Percentiles rank a stretch among this genome's conserved stretches.
Conservation (phyloP, 208 protist species). For the Angomonas ambiguus region DNA sequence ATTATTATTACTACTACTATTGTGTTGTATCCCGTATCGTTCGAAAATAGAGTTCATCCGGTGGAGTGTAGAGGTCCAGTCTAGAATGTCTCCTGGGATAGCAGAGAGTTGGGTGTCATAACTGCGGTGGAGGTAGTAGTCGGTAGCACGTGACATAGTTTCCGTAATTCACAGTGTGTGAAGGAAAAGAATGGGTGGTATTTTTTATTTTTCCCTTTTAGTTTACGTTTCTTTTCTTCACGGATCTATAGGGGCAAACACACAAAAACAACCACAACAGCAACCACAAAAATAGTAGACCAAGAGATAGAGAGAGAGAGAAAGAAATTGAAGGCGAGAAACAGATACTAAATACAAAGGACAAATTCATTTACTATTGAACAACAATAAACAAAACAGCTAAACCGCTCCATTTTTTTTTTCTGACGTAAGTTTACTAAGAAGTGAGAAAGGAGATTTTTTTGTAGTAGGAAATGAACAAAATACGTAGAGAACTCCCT, state of each 20-base stretch:
- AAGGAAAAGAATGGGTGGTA: conserved; percentile 25
- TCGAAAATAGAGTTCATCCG: conserved; percentile 2
- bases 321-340: conserved; percentile 9
- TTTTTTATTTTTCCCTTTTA: conserved; percentile 11
- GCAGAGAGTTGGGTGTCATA: conserved; percentile 77
- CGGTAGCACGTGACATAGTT: too few relatives aligned
- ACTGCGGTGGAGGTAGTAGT: conserved; percentile 61
- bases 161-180: too few relatives aligned
- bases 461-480: too few relatives aligned
- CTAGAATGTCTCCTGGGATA: conserved; percentile 46
- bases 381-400: conserved; percentile 1
- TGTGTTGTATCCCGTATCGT: neutral
- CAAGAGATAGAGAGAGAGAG: conserved; percentile 6
- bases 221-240: conserved; percentile 3
- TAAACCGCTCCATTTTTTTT: neutral
- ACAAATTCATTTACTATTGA: neutral
- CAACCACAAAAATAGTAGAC: too few relatives aligned
- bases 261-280: conserved; percentile 8
- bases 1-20: neutral
- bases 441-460: neutral
- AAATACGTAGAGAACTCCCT: neutral
- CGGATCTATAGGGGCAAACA: conserved; percentile 12
- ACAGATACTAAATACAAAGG: too few relatives aligned
- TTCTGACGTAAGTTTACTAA: neutral
- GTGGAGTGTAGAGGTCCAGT: conserved; percentile 35